Evolutionary conservation across 2,329 filamentous ascomycete genomes (phyloP).

Genomic region (Aspergillus thermomutatus): DNA sequence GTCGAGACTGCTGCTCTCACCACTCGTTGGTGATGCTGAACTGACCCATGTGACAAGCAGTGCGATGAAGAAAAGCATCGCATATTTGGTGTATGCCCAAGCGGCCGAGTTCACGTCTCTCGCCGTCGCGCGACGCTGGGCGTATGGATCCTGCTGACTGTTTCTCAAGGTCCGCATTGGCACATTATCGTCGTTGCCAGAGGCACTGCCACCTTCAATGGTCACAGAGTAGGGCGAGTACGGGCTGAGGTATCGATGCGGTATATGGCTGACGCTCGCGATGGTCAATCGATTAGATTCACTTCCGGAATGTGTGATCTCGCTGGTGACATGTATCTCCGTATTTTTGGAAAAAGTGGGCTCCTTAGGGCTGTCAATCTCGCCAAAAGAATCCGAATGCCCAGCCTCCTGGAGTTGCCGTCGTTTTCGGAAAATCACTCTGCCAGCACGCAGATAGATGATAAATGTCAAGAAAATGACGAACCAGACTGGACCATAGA

Average conservation of each 20-base stretch:
- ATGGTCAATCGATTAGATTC: background rate
- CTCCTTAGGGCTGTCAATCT: slow-evolving; percentile 44
- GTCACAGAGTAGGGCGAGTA: slow-evolving; percentile 32
- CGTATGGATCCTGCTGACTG: slow-evolving; percentile 4
- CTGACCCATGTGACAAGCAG: slow-evolving; percentile 42
- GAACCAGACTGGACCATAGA: slow-evolving; percentile 57
- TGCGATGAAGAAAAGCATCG: slow-evolving; percentile 40
- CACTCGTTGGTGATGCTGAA: background rate
- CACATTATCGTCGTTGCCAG: background rate
- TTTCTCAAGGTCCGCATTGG: slow-evolving; percentile 7
- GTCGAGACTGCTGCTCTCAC: background rate
- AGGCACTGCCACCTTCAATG: slow-evolving; percentile 24
- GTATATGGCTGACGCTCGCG: slow-evolving; percentile 7
- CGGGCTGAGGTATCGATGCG: background rate
- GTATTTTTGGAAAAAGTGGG: slow-evolving; percentile 52
- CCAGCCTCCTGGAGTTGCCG: slow-evolving; percentile 58
- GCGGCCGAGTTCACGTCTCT: slow-evolving; percentile 36
- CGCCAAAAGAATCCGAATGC: slow-evolving; percentile 43
- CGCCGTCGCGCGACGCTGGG: slow-evolving; percentile 13
- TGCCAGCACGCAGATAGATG: slow-evolving; percentile 41
- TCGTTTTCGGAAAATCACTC: slow-evolving; percentile 52
- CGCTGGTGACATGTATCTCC: slow-evolving; percentile 62
- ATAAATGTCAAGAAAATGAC: slow-evolving; percentile 38
- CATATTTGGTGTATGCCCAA: slow-evolving; percentile 39
- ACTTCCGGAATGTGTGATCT: slow-evolving; percentile 33